Percentiles rank a stretch among this genome's conserved stretches.
Conservation (phyloP, 371 early-diverging fungal species). For the Saksenaea vasiformis region DNA sequence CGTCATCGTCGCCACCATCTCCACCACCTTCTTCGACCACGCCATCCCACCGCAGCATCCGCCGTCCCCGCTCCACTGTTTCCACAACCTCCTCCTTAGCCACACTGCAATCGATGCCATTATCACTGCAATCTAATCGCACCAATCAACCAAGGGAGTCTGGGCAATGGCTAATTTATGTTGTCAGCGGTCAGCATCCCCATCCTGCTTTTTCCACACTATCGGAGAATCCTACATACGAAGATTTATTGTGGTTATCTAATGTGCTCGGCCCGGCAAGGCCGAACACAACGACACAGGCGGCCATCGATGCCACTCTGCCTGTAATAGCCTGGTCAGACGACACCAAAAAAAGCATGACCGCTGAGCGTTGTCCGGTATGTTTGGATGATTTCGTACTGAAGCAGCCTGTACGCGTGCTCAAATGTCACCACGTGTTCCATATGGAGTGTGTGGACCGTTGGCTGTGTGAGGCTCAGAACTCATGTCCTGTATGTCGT, state of each 20-base stretch:
- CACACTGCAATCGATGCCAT: conserved; percentile 29
- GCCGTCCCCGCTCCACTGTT: conserved; percentile 23
- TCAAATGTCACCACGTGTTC: conserved; percentile 82
- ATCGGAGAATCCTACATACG: conserved; percentile 51
- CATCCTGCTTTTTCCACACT: conserved; percentile 14
- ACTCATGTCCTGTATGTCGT: conserved; percentile 51
- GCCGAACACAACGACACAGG: conserved; percentile 55
- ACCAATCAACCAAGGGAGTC: conserved; percentile 3
- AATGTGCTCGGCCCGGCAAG: conserved; percentile 62
- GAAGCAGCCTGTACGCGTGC: conserved; percentile 64
- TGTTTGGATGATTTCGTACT: conserved; percentile 73
- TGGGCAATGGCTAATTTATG: conserved; percentile 46
- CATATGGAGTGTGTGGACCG: conserved; percentile 86
- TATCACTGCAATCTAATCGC: conserved; percentile 24
- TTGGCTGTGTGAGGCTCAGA: conserved; percentile 65
- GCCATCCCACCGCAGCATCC: conserved; percentile 6
- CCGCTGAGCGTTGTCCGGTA: conserved; percentile 46
- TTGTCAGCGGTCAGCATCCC: conserved; percentile 22
- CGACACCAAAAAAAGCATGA: conserved; percentile 24
- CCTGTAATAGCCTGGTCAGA: conserved; percentile 41
- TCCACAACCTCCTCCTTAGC: conserved; percentile 29
- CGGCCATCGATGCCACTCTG: conserved; percentile 45
- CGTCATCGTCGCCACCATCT: background rate
- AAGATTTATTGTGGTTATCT: conserved; percentile 59
- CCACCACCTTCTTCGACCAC: background rate